A percentile compares a stretch with the other conserved stretches of the same genome.
Conservation (phyloP, 768 basidiomycete species). For the Sutorius australiensis region DNA sequence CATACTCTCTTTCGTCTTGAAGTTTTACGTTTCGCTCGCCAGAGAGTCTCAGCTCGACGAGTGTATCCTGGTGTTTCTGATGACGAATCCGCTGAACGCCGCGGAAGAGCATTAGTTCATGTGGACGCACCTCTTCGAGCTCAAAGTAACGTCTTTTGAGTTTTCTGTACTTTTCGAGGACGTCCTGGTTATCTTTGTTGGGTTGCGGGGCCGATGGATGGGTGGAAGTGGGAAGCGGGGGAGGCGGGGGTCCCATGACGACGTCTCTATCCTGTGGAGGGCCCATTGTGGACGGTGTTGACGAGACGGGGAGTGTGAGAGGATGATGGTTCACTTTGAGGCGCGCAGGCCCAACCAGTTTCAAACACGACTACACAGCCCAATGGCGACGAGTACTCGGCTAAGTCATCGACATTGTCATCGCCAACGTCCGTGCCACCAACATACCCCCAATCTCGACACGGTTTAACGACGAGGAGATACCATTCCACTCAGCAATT, state of each 20-base stretch:
- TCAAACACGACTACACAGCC: conserved; percentile 36
- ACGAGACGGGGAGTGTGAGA: conserved; percentile 22
- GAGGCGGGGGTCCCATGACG: conserved; percentile 48
- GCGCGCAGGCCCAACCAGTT: conserved; percentile 29
- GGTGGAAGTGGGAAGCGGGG: conserved; percentile 32
- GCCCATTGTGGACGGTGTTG: conserved; percentile 34
- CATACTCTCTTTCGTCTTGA: conserved; percentile 61
- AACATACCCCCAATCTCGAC: background rate
- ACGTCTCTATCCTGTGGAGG: conserved; percentile 46
- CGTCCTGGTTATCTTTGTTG: conserved; percentile 42
- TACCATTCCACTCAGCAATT: too few relatives aligned
- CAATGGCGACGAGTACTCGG: conserved; percentile 7
- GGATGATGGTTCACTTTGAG: conserved; percentile 17
- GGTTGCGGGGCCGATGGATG: conserved; percentile 27
- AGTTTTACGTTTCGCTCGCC: conserved; percentile 62
- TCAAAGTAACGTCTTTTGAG: conserved; percentile 65
- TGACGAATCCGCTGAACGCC: background rate
- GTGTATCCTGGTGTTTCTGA: conserved; percentile 59
- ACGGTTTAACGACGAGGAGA: background rate
- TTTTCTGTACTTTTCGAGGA: conserved; percentile 58
- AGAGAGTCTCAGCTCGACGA: conserved; percentile 53
- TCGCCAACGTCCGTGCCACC: background rate
- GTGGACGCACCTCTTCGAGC: conserved; percentile 60
- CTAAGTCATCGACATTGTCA: conserved; percentile 2
- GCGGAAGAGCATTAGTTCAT: background rate